Evolutionary conservation across 331 rosid genomes (phyloP), one percentile per base, ranked within the genome.

Genomic region (Stylosanthes scabra): DNA sequence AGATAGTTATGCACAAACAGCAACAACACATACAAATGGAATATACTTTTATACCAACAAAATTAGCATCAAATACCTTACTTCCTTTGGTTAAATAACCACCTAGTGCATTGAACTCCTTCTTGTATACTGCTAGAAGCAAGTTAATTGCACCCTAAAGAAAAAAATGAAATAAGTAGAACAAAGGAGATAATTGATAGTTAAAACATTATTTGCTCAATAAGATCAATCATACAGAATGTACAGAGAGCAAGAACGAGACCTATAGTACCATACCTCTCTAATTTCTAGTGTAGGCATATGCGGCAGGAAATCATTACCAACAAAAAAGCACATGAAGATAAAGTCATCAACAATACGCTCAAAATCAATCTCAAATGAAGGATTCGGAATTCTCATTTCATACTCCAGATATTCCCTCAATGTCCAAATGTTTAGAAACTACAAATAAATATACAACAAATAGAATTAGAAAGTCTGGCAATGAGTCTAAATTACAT

Each of bases 241-340:
- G 59, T 28, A 28, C 9, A 49, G 50, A 59, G n/a, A n/a, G 7
- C 57, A 7, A 62, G 39, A 73, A 57, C 50, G 28, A 71, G 15
- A 64, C 39, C 13, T 12, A 72, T 57, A 72, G 46, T 42, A 25
- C 2, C 83, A 64, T 67, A 95, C 99, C 98, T 95, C 99, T 14
- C 99, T 97, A 62, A 95, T 92, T 88, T 95, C 99, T 47, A 95
- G 70, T 1, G 99, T 95, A 28, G 99, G 98, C 99, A 95, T 92
- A 75, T 95, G 99, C 4, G 99, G 99, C 63, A 95, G 87, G 82
- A 95, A 95, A 85, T 95, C 99, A 63, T 95, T 95, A 70, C 99
- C 99, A 59, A 95, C 98, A 31, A 95, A 95, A 77, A 95, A 95
- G 67, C 99, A 95, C 16, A 95, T 86, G 82, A 95, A 95, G 82